These are phyloP conservation scores for Globisporangium viniferum DNA, from an alignment of 352 stramenopile genomes.

Conservation along the genomic window DNA sequence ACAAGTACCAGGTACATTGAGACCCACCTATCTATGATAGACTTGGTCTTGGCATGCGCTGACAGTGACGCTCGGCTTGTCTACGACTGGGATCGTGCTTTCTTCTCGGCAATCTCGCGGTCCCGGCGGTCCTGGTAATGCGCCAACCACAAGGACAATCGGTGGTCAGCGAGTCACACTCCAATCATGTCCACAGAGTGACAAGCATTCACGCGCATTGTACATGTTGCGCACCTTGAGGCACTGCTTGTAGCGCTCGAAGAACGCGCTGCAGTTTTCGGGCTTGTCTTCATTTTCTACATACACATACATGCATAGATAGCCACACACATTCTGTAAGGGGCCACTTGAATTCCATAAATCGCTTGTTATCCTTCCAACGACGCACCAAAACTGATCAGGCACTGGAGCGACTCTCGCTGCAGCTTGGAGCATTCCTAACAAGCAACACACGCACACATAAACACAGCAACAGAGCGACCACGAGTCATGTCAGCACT, in stretches of 20 bases:
- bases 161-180: not conserved
- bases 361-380: not conserved
- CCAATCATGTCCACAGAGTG: not conserved
- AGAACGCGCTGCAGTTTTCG: slow-evolving; percentile 48
- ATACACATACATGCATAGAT: not conserved
- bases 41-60: not conserved
- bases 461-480: not conserved
- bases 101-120: slow-evolving; percentile 32
- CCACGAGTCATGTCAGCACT: not conserved
- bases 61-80: not conserved
- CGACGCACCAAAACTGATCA: slow-evolving; percentile 32
- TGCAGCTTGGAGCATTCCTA: slow-evolving; percentile 70
- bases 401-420: slow-evolving; percentile 64
- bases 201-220: not conserved
- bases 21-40: not conserved
- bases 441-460: not conserved
- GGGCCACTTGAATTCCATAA: not conserved
- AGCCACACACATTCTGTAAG: not conserved
- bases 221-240: slow-evolving; percentile 29
- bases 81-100: slow-evolving; percentile 21
- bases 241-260: slow-evolving; percentile 67
- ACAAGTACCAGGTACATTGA: not conserved
- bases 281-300: slow-evolving; percentile 52
- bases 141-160: not conserved
- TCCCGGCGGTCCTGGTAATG: slow-evolving; percentile 32